Percentiles rank a stretch among this genome's conserved stretches.
phyloP scores from a whole-genome alignment of 2,329 filamentous ascomycete species.

The Domatiomyces globalis region DNA sequence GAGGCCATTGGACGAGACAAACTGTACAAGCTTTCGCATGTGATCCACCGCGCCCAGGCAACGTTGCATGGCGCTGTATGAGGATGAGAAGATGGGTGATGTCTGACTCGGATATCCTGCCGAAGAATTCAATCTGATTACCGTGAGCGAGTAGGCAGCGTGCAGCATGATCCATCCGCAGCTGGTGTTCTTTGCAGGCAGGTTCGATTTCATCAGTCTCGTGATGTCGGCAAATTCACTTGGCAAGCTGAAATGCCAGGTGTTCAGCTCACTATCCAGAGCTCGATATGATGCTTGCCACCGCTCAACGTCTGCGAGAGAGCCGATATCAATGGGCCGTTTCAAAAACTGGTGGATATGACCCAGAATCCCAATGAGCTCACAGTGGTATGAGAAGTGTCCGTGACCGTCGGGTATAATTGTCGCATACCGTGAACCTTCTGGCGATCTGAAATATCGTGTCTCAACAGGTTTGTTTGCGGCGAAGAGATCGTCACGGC shows the following conservation, averaged over 20 bases:
- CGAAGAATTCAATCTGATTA: constrained; percentile 81
- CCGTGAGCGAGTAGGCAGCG: constrained; percentile 76
- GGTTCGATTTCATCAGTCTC: constrained; percentile 54
- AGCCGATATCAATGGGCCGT: constrained; percentile 75
- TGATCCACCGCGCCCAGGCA: constrained; percentile 74
- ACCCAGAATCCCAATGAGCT: constrained; percentile 74
- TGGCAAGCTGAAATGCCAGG: constrained; percentile 74
- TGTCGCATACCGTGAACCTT: constrained; percentile 46
- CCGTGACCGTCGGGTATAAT: constrained; percentile 69
- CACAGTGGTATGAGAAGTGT: constrained; percentile 78
- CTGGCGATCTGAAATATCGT: constrained; percentile 55
- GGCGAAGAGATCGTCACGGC: constrained; percentile 72
- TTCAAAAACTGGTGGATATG: constrained; percentile 82
- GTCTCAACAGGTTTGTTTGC: constrained; percentile 76
- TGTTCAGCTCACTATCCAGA: constrained; percentile 62
- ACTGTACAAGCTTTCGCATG: constrained; percentile 63
- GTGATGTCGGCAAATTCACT: constrained; percentile 73
- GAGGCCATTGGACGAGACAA: constrained; percentile 60
- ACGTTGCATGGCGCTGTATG: constrained; percentile 68
- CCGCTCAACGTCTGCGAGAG: constrained; percentile 67
- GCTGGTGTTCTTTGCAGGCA: constrained; percentile 54
- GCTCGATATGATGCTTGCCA: constrained; percentile 82
- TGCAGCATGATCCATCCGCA: constrained; percentile 86
- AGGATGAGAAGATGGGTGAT: constrained; percentile 78
- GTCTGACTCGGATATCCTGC: constrained; percentile 82